These are phyloP conservation scores for Alternaria infectoria DNA, from an alignment of 2,329 filamentous ascomycete species.

Conservation along the genomic window DNA sequence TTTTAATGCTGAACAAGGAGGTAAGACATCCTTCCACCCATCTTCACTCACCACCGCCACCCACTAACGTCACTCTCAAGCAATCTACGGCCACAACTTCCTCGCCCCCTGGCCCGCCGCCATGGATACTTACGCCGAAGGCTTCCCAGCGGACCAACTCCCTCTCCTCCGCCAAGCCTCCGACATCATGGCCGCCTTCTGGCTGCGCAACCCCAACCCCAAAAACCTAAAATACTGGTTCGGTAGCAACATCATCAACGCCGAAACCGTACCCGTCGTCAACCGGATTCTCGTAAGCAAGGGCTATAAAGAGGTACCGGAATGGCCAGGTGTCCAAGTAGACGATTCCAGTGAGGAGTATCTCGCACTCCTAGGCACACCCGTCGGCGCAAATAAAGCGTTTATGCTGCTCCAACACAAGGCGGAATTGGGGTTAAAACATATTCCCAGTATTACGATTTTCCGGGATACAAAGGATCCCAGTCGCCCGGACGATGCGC, in stretches of 20 bases:
- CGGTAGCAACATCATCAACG: constrained; percentile 5
- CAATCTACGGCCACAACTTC: not conserved
- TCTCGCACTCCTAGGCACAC: constrained; percentile 15
- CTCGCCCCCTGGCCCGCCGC: not conserved
- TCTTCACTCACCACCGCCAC: not conserved
- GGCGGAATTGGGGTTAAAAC: constrained; percentile 5
- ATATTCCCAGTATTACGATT: constrained; percentile 1
- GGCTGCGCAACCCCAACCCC: not conserved
- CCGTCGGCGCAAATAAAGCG: constrained; percentile 2
- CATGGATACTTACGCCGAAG: not conserved
- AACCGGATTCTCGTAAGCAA: not conserved
- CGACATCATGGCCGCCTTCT: not conserved
- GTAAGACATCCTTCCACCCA: not conserved
- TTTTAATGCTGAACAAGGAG: not conserved
- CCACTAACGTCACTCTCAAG: not conserved
- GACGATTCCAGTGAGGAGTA: constrained; percentile 2
- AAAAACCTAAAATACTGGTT: not conserved
- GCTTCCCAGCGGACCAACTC: not conserved
- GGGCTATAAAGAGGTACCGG: not conserved
- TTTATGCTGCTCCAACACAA: constrained; percentile 14
- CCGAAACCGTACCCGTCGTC: not conserved
- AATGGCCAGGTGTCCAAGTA: constrained; percentile 21
- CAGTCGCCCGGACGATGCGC: not conserved
- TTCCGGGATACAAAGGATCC: constrained; percentile 1
- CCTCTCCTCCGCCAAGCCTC: not conserved